phyloP scores from a whole-genome alignment of 179 eudicot species.

The Sideroxylon spinosum region DNA sequence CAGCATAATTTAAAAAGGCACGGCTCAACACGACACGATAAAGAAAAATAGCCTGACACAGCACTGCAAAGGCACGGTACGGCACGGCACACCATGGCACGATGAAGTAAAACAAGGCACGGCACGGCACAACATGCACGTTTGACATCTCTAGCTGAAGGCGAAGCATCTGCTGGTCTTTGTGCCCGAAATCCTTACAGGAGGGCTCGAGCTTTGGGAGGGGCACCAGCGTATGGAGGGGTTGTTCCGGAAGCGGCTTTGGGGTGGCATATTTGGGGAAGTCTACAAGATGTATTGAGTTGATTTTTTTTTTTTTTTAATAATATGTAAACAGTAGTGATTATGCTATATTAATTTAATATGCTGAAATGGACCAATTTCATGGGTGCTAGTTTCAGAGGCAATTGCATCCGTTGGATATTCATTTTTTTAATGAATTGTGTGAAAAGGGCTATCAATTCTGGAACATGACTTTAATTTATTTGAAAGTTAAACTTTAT shows the following conservation, averaged over 20 bases:
- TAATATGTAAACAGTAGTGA: not conserved
- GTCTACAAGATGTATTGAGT: conserved; percentile 68
- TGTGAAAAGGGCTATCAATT: not conserved
- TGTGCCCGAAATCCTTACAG: conserved; percentile 92
- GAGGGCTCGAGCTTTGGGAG: conserved; percentile 90
- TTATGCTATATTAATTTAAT: not conserved
- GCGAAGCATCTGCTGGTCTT: conserved; percentile 85
- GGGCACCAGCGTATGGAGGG: conserved; percentile 86
- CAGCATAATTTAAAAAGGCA: too few species aligned
- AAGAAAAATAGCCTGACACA: too few species aligned
- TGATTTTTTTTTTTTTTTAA: not conserved
- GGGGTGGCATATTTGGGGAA: conserved; percentile 97
- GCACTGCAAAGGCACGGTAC: too few species aligned
- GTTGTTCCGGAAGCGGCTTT: conserved; percentile 79
- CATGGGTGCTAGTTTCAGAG: not conserved
- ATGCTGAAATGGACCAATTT: not conserved
- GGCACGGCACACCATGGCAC: too few species aligned
- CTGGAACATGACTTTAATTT: not conserved
- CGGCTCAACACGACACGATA: too few species aligned
- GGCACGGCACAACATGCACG: too few species aligned
- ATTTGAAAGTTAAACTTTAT: not conserved
- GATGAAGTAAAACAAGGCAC: too few species aligned
- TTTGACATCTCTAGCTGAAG: too few species aligned
- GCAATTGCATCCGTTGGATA: not conserved
- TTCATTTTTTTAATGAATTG: not conserved